Evolutionary conservation across 495 filamentous ascomycete genomes (phyloP).

Genomic region (Penicillium subrubescens): DNA sequence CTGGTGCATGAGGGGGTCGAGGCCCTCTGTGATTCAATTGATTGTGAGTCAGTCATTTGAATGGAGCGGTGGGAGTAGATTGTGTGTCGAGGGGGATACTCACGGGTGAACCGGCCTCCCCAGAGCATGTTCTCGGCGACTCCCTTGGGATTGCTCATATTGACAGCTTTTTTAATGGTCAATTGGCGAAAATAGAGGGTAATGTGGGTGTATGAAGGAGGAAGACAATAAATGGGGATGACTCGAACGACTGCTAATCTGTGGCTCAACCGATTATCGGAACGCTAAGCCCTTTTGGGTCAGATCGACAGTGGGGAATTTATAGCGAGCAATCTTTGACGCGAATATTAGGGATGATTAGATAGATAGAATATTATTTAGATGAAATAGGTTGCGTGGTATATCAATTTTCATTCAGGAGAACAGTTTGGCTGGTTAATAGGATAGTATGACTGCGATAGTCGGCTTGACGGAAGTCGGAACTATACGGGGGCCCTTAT

Average conservation of each 20-base stretch:
- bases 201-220: conserved; percentile 1
- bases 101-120: conserved; percentile 82
- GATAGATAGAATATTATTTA: not conserved
- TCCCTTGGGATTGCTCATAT: conserved; percentile 45
- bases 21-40: conserved; percentile 54
- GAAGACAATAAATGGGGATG: conserved; percentile 1
- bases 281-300: conserved; percentile 24
- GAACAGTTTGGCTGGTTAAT: not conserved
- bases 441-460: not conserved
- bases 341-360: not conserved
- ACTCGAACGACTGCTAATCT: conserved; percentile 5
- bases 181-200: conserved; percentile 1
- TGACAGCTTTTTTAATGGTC: conserved; percentile 14
- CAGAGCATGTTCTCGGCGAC: conserved; percentile 69
- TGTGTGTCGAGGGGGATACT: conserved; percentile 19
- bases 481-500: not conserved
- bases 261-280: conserved; percentile 24
- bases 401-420: not conserved
- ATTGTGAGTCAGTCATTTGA: conserved; percentile 31
- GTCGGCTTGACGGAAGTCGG: not conserved
- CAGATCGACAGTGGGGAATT: not conserved
- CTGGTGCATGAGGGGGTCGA: conserved; percentile 85
- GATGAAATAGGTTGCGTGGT: not conserved
- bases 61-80: conserved; percentile 9
- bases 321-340: not conserved